Evolutionary conservation across 2,329 filamentous ascomycete species (phyloP).

Genomic region (Metarhizium guizhouense): DNA sequence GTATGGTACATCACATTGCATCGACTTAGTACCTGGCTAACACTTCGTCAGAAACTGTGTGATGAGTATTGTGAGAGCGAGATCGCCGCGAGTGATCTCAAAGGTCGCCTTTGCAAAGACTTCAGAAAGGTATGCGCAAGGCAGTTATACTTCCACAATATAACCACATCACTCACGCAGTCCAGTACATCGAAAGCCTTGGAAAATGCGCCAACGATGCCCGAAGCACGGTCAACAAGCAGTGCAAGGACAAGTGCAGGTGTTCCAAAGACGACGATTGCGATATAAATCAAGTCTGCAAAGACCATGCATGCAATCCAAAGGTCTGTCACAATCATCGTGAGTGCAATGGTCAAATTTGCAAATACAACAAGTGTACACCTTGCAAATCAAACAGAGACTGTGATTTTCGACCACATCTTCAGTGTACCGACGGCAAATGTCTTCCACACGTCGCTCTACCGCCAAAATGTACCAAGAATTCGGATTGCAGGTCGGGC

Average conservation of each 20-base stretch:
- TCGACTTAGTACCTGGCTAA: neutral
- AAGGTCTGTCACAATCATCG: conserved; percentile 4
- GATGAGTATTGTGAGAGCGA: conserved; percentile 3
- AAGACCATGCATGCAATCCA: conserved; percentile 2
- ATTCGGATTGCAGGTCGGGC: conserved; percentile 6
- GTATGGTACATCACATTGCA: neutral
- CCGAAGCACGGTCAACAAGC: conserved; percentile 1
- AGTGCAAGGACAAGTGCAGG: conserved; percentile 4
- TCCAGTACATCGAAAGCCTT: conserved; percentile 5
- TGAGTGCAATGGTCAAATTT: conserved; percentile 7
- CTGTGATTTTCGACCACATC: conserved; percentile 2
- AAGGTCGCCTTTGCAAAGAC: conserved; percentile 1
- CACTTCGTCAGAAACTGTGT: conserved; percentile 3
- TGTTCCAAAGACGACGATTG: conserved; percentile 5
- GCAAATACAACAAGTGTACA: conserved; percentile 3
- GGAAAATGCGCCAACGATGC: conserved; percentile 6
- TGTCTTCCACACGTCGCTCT: conserved; percentile 4
- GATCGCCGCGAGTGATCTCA: conserved; percentile 3
- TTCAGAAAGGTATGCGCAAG: conserved; percentile 5
- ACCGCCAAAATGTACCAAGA: conserved; percentile 7
- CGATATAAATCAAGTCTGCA: conserved; percentile 2
- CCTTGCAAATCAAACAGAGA: conserved; percentile 4
- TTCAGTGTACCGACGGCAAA: conserved; percentile 4
- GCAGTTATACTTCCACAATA: neutral
- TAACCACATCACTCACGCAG: neutral